phyloP scores from a whole-genome alignment of 78 protist species.

The Chrysochromulina parva region DNA sequence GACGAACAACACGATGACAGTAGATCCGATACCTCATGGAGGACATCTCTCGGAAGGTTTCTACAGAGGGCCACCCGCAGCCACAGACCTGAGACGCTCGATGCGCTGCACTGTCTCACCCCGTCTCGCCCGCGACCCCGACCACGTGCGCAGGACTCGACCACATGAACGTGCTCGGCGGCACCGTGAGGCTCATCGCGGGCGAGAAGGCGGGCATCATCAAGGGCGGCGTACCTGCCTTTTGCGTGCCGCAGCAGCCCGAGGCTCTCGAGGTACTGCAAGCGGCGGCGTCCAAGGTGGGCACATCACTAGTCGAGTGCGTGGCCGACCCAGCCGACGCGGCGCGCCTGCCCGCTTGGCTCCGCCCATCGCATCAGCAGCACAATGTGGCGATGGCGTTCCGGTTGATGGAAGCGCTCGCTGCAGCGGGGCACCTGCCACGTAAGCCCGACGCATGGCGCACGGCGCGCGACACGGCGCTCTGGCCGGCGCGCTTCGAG shows the following conservation, averaged over 20 bases:
- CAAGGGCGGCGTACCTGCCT: not conserved
- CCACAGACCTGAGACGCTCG: no score
- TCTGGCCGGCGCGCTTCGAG: not conserved
- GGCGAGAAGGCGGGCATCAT: slow-evolving; percentile 82
- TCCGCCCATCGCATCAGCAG: not conserved
- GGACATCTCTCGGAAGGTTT: no score
- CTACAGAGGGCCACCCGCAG: no score
- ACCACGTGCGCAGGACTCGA: slow-evolving; percentile 58
- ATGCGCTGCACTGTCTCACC: no score
- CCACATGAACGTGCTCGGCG: slow-evolving; percentile 75
- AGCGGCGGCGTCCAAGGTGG: not conserved
- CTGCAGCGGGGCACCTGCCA: not conserved
- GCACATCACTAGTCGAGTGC: not conserved
- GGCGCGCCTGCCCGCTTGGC: not conserved
- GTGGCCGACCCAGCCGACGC: not conserved
- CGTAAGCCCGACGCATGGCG: no score
- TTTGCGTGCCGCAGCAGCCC: not conserved
- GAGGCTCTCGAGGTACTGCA: not conserved
- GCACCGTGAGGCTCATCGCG: slow-evolving; percentile 76
- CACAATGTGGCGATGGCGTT: not conserved
- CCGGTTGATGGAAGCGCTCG: not conserved
- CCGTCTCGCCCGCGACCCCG: no score
- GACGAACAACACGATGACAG: no score
- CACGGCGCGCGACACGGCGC: not conserved
- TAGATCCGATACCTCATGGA: no score